Base-by-base conservation (phyloP, 2,329 filamentous ascomycete species). In the Fusarium sp. region DNA sequence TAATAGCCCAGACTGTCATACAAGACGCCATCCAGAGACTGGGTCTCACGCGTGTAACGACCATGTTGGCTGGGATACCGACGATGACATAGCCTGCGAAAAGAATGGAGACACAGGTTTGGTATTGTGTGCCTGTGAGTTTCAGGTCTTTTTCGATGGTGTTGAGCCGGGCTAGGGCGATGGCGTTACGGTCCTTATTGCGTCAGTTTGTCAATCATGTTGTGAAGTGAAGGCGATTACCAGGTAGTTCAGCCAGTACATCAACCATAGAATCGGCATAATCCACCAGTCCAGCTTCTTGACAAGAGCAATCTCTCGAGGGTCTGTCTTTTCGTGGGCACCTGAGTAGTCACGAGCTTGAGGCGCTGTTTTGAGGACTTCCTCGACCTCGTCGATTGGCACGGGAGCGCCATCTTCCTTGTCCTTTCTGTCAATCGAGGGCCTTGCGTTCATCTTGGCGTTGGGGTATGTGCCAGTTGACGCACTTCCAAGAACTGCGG, bases 1-100 rank as follows among this genome's bases (percentile, higher is more conserved):
- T 79, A 2, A 81, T 70, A 6, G 84, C 84, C 84, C 85, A 88
- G 2, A 77, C 72, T 5, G 83, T 77, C 78, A 85, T 85, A 5
- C 80, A 73, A 0, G 72, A 63, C 4, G 77, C 77, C 75, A 84
- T 80, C 64, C 82, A 84, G 4, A 79, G 66, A 18, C 77, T 79
- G 0, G 82, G 83, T 4, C 80, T 77, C 4, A 82, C 74, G 5
- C 81, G 75, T 1, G 81, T 83, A 45, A 84, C 76, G 30, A 84
- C 67, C 81, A 85, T 83, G 64, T 83, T 83, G 22, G 80, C 78
- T 2, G 78, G 76, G 6, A 80, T 76, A 25, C 82, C 82, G 44
- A 79, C 80, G 8, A 82, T 77, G 34, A 84, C 79, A 69, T 83
- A 83, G 2, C 87, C 84, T 22, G 79, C 80, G 56, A 80, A 78